Evolutionary conservation across 305 asterid species (phyloP).

Genomic region (Rubia balearica): DNA sequence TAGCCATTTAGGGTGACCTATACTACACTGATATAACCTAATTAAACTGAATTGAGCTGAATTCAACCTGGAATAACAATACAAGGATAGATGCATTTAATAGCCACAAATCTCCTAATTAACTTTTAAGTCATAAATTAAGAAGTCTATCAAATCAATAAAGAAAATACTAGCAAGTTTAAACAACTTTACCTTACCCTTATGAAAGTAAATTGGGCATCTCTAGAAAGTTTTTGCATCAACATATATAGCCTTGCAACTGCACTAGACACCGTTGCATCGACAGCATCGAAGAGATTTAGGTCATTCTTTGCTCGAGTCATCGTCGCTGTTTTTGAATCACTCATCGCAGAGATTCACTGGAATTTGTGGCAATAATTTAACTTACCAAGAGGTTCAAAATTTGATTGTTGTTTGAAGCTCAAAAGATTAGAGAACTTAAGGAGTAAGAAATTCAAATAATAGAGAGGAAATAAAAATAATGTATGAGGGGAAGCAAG

Average conservation of each 20-base stretch:
- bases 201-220: not conserved
- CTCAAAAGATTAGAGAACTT: not conserved
- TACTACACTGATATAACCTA: no score
- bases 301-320: not conserved
- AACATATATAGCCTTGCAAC: not conserved
- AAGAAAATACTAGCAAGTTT: not conserved
- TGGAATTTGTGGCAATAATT: not conserved
- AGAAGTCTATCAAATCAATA: not conserved
- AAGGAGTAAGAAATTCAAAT: not conserved
- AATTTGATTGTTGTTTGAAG: not conserved
- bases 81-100: not conserved
- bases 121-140: not conserved
- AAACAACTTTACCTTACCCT: not conserved
- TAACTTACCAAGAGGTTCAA: not conserved
- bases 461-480: not conserved
- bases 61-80: no score
- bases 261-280: not conserved
- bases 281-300: not conserved
- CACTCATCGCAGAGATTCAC: not conserved
- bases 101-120: not conserved
- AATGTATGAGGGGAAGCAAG: not conserved
- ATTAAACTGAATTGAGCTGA: no score
- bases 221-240: not conserved
- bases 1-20: no score
- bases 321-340: no score